These are phyloP conservation scores for Picochlorum sp. DNA, from an alignment of 139 green algal species.

Conservation along the genomic window DNA sequence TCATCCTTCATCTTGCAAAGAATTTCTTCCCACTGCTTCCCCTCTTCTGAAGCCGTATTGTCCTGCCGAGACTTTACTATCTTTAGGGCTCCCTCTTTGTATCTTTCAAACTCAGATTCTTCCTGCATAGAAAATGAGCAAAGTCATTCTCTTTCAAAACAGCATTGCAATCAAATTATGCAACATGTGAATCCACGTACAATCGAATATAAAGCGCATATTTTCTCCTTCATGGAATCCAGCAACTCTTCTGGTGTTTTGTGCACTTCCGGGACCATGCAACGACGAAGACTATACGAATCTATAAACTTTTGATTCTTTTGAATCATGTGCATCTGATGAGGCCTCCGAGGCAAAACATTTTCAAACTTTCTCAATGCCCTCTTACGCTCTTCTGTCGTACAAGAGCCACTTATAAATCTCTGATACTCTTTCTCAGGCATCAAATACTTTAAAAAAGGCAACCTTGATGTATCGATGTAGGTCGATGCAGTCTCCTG, in stretches of 20 bases:
- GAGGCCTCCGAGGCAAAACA: not conserved
- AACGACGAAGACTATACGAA: not conserved
- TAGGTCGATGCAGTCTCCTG: not conserved
- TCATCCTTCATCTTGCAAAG: too few species aligned
- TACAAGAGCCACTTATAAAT: not conserved
- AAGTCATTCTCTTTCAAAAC: not conserved
- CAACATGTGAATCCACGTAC: not conserved
- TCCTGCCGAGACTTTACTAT: not conserved
- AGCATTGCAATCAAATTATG: not conserved
- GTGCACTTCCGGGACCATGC: not conserved
- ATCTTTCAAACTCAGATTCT: constrained; percentile 17
- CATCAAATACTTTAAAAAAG: not conserved
- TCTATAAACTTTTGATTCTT: not conserved
- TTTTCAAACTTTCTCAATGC: not conserved
- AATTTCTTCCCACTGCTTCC: not conserved
- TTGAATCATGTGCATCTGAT: not conserved
- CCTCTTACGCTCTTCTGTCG: not conserved
- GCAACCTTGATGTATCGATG: not conserved
- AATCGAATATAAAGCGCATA: not conserved
- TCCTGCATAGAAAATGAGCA: not conserved
- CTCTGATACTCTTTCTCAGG: not conserved
- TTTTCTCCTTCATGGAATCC: not conserved
- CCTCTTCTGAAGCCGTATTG: not conserved
- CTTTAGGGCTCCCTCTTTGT: constrained; percentile 6
- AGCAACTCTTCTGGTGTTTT: not conserved